phyloP scores from a whole-genome alignment of 139 green algal species.

The Coccomyxa sp. region DNA sequence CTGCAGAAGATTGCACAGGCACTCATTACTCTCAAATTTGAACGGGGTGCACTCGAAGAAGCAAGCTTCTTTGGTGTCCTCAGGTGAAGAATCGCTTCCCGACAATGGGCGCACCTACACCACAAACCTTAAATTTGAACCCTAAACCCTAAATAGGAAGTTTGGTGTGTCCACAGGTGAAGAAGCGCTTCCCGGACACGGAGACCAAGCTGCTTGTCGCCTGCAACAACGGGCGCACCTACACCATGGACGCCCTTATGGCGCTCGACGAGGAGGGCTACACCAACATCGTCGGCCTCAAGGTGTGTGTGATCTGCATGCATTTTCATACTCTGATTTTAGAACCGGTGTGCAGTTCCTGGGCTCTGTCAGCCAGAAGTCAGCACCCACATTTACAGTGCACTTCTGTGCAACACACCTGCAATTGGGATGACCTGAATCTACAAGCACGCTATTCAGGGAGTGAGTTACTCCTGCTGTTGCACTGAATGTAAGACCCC shows the following conservation, averaged over 20 bases:
- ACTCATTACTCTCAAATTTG: not conserved
- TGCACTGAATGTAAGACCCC: not conserved
- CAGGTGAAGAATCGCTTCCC: not conserved
- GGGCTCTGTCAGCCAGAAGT: not conserved
- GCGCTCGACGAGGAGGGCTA: slow-evolving; percentile 79
- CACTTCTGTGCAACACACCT: not conserved
- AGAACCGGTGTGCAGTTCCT: not conserved
- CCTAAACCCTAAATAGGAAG: not conserved
- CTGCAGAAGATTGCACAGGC: not conserved
- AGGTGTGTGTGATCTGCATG: too few relatives aligned
- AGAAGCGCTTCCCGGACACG: slow-evolving; percentile 74
- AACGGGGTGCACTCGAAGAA: not conserved
- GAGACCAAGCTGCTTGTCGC: slow-evolving; percentile 63
- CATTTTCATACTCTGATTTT: too few relatives aligned
- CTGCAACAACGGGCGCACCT: slow-evolving; percentile 71
- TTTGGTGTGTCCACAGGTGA: slow-evolving; percentile 22
- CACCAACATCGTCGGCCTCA: slow-evolving; percentile 62
- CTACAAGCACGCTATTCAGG: not conserved
- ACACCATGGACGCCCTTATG: slow-evolving; percentile 75
- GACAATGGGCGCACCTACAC: not conserved
- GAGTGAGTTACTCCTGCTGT: not conserved
- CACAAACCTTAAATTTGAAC: too few relatives aligned
- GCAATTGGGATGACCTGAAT: too few relatives aligned
- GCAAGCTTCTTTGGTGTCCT: not conserved
- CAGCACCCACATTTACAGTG: not conserved